Conservation (phyloP, 306 rosid genomes). For the Clitoria ternatea region DNA sequence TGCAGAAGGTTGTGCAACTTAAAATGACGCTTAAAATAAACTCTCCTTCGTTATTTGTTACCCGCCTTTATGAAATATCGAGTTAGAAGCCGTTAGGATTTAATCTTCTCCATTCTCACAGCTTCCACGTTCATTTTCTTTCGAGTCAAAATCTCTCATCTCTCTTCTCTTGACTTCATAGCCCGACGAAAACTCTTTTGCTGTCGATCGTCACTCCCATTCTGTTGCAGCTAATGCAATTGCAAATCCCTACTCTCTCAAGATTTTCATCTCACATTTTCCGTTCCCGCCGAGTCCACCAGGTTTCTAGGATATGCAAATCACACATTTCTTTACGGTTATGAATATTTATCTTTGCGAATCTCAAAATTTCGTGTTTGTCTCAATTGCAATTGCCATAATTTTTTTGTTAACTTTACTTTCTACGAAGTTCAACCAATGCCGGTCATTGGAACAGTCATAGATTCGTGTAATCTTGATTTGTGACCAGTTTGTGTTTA, state of each 20-base stretch:
- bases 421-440: neutral
- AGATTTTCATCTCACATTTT: neutral
- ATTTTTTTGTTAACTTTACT: neutral
- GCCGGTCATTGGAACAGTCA: neutral
- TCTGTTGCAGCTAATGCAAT: neutral
- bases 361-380: neutral
- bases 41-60: neutral
- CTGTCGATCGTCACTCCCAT: neutral
- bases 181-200: neutral
- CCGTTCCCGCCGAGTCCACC: neutral
- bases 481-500: slow-evolving; percentile 2
- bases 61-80: slow-evolving; percentile 22
- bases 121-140: slow-evolving; percentile 6
- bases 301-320: neutral
- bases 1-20: no score
- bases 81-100: slow-evolving; percentile 20
- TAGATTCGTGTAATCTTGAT: neutral
- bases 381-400: neutral
- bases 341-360: neutral
- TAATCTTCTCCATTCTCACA: neutral
- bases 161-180: slow-evolving; percentile 19
- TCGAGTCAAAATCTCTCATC: neutral
- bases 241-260: neutral
- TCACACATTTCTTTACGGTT: slow-evolving; percentile 11
- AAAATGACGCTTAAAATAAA: no score